A percentile compares a stretch with the other conserved stretches of the same genome.
Conservation (phyloP, 1,284 basidiomycete species). For the Leucoagaricus sp. region DNA sequence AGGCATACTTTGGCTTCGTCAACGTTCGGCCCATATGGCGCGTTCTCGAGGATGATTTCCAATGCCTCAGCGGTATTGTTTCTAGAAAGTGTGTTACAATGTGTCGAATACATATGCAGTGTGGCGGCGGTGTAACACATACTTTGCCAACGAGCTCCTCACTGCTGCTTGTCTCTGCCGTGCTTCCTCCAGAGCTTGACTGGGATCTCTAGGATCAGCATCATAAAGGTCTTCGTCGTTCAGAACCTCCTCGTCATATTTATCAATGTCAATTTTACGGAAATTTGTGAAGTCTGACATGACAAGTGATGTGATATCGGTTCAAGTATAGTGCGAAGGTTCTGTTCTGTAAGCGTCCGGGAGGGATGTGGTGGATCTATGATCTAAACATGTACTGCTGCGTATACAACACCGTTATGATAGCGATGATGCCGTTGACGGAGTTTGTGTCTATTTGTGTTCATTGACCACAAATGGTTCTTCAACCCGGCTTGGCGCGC, state of each 20-base stretch:
- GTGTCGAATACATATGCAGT: not conserved
- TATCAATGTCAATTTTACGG: conserved; percentile 94
- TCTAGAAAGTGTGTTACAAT: conserved; percentile 27
- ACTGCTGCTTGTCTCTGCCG: conserved; percentile 77
- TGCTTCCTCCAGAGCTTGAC: conserved; percentile 75
- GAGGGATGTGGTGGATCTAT: not conserved
- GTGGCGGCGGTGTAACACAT: conserved; percentile 15
- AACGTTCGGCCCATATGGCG: conserved; percentile 83
- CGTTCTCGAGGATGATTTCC: conserved; percentile 66
- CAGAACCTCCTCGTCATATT: conserved; percentile 90
- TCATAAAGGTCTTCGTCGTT: conserved; percentile 87
- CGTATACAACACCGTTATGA: not conserved
- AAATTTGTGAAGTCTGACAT: conserved; percentile 47
- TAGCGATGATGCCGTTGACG: conserved; percentile 7
- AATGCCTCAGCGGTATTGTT: conserved; percentile 79
- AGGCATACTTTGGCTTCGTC: conserved; percentile 85
- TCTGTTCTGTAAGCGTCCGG: not conserved
- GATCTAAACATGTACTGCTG: not conserved
- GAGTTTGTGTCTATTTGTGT: conserved; percentile 3
- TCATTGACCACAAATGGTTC: too few relatives aligned
- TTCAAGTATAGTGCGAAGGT: not conserved
- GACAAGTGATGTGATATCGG: not conserved
- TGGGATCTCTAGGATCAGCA: conserved; percentile 80
- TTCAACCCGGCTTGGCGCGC: too few relatives aligned
- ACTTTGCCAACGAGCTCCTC: conserved; percentile 76